Percentiles rank a stretch among this genome's conserved stretches.
Conservation (phyloP, 2,329 filamentous ascomycete species). For the Alternaria angustiovoidea region DNA sequence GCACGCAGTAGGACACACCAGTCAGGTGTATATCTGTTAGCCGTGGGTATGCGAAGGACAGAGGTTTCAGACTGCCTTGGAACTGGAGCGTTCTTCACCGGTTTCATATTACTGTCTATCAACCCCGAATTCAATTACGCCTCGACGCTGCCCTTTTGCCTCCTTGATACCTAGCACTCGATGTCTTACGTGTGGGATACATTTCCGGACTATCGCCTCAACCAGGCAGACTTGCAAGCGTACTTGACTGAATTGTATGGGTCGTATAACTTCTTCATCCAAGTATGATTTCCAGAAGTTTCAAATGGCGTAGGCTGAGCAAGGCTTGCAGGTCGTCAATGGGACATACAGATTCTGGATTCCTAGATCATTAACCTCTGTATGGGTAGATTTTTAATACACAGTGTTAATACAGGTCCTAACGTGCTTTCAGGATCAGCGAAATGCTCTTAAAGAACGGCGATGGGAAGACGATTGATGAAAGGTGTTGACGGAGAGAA, state of each 20-base stretch:
- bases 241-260: conserved; percentile 18
- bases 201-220: conserved; percentile 20
- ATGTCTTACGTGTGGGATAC: conserved; percentile 14
- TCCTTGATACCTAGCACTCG: neutral
- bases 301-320: neutral
- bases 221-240: conserved; percentile 11
- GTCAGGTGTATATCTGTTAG: neutral
- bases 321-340: conserved; percentile 15
- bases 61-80: neutral
- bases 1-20: neutral
- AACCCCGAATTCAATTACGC: neutral
- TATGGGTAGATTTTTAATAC: too few species aligned
- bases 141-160: neutral
- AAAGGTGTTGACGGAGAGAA: too few species aligned
- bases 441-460: too few species aligned
- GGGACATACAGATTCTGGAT: conserved; percentile 24
- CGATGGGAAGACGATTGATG: too few species aligned
- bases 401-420: too few species aligned
- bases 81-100: neutral
- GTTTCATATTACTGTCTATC: neutral
- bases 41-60: neutral
- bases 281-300: conserved; percentile 1
- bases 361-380: neutral
- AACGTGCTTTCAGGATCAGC: too few species aligned
- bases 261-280: conserved; percentile 18